Evolutionary conservation across 176 grass and related monocot genomes (phyloP), one percentile per base, ranked within the genome.

Genomic region (Rhynchospora tenuis): DNA sequence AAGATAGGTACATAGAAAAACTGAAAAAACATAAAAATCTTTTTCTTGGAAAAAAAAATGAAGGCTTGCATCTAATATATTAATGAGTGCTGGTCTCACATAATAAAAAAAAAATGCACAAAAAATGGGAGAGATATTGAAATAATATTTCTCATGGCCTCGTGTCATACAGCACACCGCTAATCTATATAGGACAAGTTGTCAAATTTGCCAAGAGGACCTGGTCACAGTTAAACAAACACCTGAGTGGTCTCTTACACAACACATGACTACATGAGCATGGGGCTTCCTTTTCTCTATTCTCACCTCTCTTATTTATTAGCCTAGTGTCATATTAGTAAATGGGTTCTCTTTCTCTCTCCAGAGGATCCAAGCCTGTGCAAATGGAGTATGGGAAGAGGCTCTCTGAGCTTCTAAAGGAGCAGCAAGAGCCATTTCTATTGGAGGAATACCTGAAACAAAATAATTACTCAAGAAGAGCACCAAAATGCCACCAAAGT

Each of bases 371-470:
- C 85, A 90, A 4, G 55, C 73, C 59, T 80, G 33, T 61, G 84
- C 84, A 85, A 70, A 82, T 82, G 80, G 80, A 75, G 83, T 84
- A 86, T 78, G 85, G 76, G 26, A 89, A 90, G 89, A 93, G 89
- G 88, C 97, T 99, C 19, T 99, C 85, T 81, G 97, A 99, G 89
- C 87, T 99, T 68, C 88, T 99, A 29, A 87, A 90, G 79, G 97
- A 99, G 86, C 93, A 96, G 73, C 97, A 99, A 78, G 97, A 99
- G 72, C 97, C 97, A 28, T 99, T 96, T 82, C 91, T 99, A 13
- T 52, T 96, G 84, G 97, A 99, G 33, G 83, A 83, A 42, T 90
- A 87, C 66, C 89, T 90, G 13, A 64, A 72, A 23, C 84, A 90
- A 83, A 86, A 90, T 67, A 85, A 85, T 3, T 90, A 84, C 62